phyloP scores from a whole-genome alignment of 1,284 basidiomycete species.

The Vanrija humicola region DNA sequence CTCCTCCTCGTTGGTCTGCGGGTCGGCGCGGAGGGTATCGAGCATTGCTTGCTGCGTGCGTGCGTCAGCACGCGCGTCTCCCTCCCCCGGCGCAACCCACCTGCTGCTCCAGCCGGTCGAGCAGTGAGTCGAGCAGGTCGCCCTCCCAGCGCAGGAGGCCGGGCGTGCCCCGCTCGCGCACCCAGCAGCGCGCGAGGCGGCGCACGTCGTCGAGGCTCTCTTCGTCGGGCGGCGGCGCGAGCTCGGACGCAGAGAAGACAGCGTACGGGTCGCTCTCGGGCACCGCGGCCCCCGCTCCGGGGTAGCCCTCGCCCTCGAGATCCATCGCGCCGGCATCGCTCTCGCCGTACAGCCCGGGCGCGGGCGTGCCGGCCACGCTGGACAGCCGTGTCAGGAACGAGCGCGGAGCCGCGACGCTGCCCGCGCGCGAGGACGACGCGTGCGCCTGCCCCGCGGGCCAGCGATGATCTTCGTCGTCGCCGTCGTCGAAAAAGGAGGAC shows the following conservation, averaged over 20 bases:
- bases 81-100: conserved; percentile 51
- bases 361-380: neutral
- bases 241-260: neutral
- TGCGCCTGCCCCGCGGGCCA: neutral
- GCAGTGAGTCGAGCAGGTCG: conserved; percentile 62
- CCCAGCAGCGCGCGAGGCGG: conserved; percentile 68
- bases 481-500: conserved; percentile 21
- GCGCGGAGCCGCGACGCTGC: no score
- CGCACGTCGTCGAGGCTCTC: conserved; percentile 38
- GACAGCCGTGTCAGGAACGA: no score
- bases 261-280: neutral
- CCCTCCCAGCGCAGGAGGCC: conserved; percentile 74
- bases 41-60: conserved; percentile 46
- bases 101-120: conserved; percentile 82
- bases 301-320: neutral
- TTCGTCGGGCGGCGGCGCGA: conserved; percentile 14
- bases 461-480: conserved; percentile 15
- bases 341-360: neutral
- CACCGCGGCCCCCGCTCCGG: neutral
- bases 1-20: conserved; percentile 77
- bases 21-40: conserved; percentile 62
- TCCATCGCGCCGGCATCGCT: neutral
- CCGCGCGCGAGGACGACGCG: conserved; percentile 1
- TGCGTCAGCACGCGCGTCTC: neutral
- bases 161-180: conserved; percentile 77